A percentile compares a stretch with the other conserved stretches of the same genome.
phyloP scores from a whole-genome alignment of 139 green algal genomes.

The Limnomonas spitsbergensis region DNA sequence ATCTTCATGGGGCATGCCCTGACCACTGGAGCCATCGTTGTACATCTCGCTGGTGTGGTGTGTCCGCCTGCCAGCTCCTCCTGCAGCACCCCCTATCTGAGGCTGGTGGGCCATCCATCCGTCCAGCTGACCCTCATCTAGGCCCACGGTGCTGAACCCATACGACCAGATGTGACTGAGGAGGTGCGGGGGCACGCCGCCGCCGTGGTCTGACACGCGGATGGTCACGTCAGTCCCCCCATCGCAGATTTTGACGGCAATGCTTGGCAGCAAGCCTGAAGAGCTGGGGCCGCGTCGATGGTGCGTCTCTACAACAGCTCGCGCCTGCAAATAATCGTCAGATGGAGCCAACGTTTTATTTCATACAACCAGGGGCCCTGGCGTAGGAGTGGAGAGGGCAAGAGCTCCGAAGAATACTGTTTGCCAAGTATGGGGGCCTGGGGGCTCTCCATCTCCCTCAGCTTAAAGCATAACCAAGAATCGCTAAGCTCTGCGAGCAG shows the following conservation, averaged over 20 bases:
- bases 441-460: too few relatives aligned
- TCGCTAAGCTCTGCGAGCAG: too few relatives aligned
- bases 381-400: too few relatives aligned
- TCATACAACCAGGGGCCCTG: too few relatives aligned
- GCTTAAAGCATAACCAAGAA: too few relatives aligned
- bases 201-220: conserved; percentile 72
- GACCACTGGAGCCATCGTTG: neutral
- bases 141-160: conserved; percentile 8
- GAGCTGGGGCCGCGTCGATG: neutral
- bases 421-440: too few relatives aligned
- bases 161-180: conserved; percentile 25
- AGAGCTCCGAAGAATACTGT: too few relatives aligned
- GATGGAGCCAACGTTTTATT: neutral
- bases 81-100: neutral
- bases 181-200: conserved; percentile 61
- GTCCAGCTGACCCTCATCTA: neutral
- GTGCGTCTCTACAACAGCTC: conserved; percentile 56
- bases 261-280: conserved; percentile 45
- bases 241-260: conserved; percentile 67
- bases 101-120: neutral
- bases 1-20: too few relatives aligned
- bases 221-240: conserved; percentile 48
- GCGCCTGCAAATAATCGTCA: neutral
- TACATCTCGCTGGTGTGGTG: neutral
- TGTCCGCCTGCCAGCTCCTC: neutral